Evolutionary conservation across 2,329 filamentous ascomycete species (phyloP), one percentile per base, ranked within the genome.

Genomic region (Paraphoma sp.): DNA sequence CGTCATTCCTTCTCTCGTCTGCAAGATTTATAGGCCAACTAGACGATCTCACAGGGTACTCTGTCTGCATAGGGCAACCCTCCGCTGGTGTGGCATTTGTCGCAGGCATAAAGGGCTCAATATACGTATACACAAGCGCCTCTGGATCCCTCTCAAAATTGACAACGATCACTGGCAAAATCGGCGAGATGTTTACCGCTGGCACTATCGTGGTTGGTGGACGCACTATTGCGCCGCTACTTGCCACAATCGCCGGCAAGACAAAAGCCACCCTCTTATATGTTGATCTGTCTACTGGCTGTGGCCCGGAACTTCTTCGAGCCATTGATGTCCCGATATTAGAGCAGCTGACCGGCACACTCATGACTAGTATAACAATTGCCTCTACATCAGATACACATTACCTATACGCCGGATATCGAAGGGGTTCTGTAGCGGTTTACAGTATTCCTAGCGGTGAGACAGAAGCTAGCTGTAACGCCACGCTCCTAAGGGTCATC

Each of bases 371-470:
- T 59, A 82, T 83, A 52, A 71, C 71, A 16, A 67, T 78, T 38
- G 57, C 80, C 1, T 11, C 48, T 10, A 45, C 45, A 5, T 16
- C 45, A 1, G 42, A 48, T 1, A 56, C 54, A 3, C 51, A 74
- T 9, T 75, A 74, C 52, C 65, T 84, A n/a, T 61, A 84, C 1
- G 56, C 89, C 8, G 87, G 87, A 1, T 86, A 84, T 38, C 81
- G 86, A 58, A 77, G 76, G 49, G 87, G 87, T 3, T 77, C 78
- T 1, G 68, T 89, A 48, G 82, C 81, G 4, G 49, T 85, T 1
- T 86, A 84, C 59, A 43, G 67, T 53, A 57, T 69, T 40, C 74
- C 46, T 16, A 45, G 51, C 7, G 43, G 36, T 8, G 31, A 51
- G 18, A 42, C 33, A 3, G 45, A 7, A 7, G 14, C 36, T 2